Evolutionary conservation across 169 alveolate genomes (phyloP), one percentile per base, ranked within the genome.

Genomic region (Eimeria sp.): DNA sequence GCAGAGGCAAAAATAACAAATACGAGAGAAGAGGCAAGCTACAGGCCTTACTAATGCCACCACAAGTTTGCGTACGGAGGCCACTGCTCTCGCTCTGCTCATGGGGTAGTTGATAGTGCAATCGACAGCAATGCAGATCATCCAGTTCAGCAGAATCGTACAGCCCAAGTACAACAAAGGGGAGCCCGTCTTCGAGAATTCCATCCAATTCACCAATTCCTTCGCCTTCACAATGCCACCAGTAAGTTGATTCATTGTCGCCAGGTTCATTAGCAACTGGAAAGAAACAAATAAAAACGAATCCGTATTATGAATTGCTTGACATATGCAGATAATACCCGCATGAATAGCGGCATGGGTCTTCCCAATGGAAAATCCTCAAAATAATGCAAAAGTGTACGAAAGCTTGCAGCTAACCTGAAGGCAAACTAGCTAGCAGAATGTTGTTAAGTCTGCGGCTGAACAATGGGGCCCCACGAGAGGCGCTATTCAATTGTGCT

Each of bases 181-280:
- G 66, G 82, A 87, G 27, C 82, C 93, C 30, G 82, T 87, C 78
- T 87, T 87, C 20, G 37, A 30, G 54, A 87, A 87, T 18, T 87
- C 93, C 80, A 87, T 40, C 93, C 93, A 87, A 40, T 87, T 87
- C 64, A 87, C 93, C 82, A 87, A n/a, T 64, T 87, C 93, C 52
- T 60, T 54, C 33, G 93, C 82, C 49, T 87, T 62, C 64, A 87
- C 49, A 30, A 52, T 10, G 52, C 93, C 82, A 20, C 68, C 60
- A n/a, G 83, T 46, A 6, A 87, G 83, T 82, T 87, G 93, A 46
- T 87, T 87, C 93, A 87, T 62, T 68, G 64, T 64, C 20, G 83
- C 93, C 30, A 64, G 56, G 72, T 87, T 87, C 25, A 43, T 64
- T 52, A 87, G 23, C 43, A 87, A 49, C 93, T 87, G 93, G 46